phyloP scores from a whole-genome alignment of 345 rosid genomes.

The Psidium friedrichsthalianum region DNA sequence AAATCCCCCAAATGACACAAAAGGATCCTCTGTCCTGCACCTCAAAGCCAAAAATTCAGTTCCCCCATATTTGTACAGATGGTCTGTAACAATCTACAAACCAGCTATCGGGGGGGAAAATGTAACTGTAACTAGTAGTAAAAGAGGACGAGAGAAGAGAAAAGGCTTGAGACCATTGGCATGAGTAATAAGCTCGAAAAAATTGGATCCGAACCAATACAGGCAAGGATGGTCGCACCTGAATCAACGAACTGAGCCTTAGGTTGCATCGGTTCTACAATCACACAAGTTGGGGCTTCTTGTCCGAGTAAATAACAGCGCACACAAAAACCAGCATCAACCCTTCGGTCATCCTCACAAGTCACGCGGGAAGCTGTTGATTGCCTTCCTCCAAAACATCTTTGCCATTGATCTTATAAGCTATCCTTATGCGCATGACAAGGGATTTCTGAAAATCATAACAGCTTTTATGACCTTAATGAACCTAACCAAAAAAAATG shows the following conservation, averaged over 20 bases:
- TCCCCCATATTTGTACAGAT: conserved; percentile 26
- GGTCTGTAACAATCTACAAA: conserved; percentile 43
- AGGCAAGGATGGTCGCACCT: conserved; percentile 1
- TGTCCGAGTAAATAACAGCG: neutral
- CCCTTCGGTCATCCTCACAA: conserved; percentile 35
- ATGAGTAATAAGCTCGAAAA: neutral
- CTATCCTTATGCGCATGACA: conserved; percentile 85
- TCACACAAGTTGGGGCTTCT: conserved; percentile 3
- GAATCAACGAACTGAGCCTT: conserved; percentile 10
- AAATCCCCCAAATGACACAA: neutral
- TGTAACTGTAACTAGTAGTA: conserved; percentile 7
- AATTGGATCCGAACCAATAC: neutral
- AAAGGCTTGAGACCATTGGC: conserved; percentile 1
- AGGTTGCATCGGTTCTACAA: conserved; percentile 18
- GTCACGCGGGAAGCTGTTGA: conserved; percentile 74
- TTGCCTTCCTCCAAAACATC: conserved; percentile 82
- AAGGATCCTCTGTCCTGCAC: conserved; percentile 7
- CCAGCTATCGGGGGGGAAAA: conserved; percentile 3
- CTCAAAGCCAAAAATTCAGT: conserved; percentile 23
- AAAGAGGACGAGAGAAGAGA: conserved; percentile 1
- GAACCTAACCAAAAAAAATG: neutral
- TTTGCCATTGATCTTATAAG: conserved; percentile 68
- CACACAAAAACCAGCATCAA: neutral
- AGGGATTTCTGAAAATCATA: conserved; percentile 69
- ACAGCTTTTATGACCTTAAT: neutral